Evolutionary conservation across 2,329 filamentous ascomycete species (phyloP).

Genomic region (Rhexocercosporidium sp.): DNA sequence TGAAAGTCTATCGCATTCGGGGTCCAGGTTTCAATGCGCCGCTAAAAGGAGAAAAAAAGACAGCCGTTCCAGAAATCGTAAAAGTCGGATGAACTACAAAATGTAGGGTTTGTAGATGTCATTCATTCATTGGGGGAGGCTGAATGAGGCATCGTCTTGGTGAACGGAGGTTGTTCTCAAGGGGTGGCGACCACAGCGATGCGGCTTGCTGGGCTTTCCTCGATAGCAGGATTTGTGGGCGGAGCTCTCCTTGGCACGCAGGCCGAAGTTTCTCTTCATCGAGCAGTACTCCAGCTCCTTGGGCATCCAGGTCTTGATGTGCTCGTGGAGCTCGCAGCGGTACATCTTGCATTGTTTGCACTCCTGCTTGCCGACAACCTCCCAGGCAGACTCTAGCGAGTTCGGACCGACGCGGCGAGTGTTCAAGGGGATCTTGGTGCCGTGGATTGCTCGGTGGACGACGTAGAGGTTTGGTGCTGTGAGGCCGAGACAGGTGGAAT

Average conservation of each 20-base stretch:
- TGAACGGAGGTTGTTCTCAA: conserved; percentile 37
- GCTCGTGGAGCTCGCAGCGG: conserved; percentile 67
- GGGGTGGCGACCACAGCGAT: conserved; percentile 61
- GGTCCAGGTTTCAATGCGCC: conserved; percentile 5
- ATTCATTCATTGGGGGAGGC: background rate
- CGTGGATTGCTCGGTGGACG: conserved; percentile 61
- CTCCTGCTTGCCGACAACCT: conserved; percentile 63
- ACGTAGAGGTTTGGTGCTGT: conserved; percentile 62
- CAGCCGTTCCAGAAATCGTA: conserved; percentile 1
- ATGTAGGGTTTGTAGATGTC: background rate
- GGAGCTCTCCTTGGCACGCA: conserved; percentile 48
- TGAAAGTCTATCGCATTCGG: conserved; percentile 1
- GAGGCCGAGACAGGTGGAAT: conserved; percentile 66
- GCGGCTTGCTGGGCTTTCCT: conserved; percentile 63
- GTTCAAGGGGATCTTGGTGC: conserved; percentile 58
- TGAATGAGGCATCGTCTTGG: conserved; percentile 28
- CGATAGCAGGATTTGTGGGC: conserved; percentile 61
- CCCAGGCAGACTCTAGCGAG: conserved; percentile 68
- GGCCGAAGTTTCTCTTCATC: conserved; percentile 62
- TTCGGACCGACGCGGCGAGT: conserved; percentile 64
- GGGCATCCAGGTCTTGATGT: conserved; percentile 65
- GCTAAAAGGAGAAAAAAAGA: conserved; percentile 6
- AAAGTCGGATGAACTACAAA: background rate
- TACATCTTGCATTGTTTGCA: conserved; percentile 66
- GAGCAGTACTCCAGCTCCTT: conserved; percentile 62